Percentiles rank a stretch among this genome's conserved stretches.
Evolutionary conservation across 2,329 filamentous ascomycete genomes (phyloP).

Genomic region (Byssothecium circinans): DNA sequence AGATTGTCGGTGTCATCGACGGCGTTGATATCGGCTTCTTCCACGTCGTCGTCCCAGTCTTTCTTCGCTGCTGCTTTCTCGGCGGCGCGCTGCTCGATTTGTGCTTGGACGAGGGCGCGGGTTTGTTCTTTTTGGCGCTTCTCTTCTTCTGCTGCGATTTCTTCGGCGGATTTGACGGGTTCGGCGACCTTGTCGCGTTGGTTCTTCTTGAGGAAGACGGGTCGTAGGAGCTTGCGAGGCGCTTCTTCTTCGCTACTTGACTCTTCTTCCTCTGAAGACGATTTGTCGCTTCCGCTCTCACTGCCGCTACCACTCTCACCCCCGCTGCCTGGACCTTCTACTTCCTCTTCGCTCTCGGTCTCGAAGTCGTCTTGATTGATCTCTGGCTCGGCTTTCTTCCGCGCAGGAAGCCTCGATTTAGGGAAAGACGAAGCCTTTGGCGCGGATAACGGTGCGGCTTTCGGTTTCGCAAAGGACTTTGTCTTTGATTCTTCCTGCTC

Average conservation of each 20-base stretch:
- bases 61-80: slow-evolving; percentile 75
- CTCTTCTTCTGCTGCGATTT: slow-evolving; percentile 53
- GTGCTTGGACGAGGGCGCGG: slow-evolving; percentile 82
- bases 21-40: slow-evolving; percentile 68
- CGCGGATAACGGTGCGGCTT: slow-evolving; percentile 43
- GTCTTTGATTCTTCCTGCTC: slow-evolving; percentile 58
- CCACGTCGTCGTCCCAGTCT: slow-evolving; percentile 75
- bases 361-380: slow-evolving; percentile 59
- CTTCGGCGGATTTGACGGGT: slow-evolving; percentile 40
- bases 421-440: slow-evolving; percentile 52
- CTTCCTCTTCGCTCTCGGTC: slow-evolving; percentile 52
- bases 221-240: slow-evolving; percentile 61
- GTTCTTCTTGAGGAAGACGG: slow-evolving; percentile 67
- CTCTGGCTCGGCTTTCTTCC: slow-evolving; percentile 34
- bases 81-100: slow-evolving; percentile 78
- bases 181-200: slow-evolving; percentile 52
- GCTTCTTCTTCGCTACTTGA: slow-evolving; percentile 61
- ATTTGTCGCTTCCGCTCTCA: slow-evolving; percentile 32
- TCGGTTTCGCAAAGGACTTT: slow-evolving; percentile 36
- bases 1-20: slow-evolving; percentile 88
- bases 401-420: slow-evolving; percentile 47
- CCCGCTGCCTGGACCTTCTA: slow-evolving; percentile 17
- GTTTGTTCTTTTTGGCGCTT: slow-evolving; percentile 68
- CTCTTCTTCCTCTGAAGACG: slow-evolving; percentile 54
- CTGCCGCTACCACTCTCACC: slow-evolving; percentile 19